Base-by-base conservation (phyloP, 148 eudicot species). In the Silene latifolia region DNA sequence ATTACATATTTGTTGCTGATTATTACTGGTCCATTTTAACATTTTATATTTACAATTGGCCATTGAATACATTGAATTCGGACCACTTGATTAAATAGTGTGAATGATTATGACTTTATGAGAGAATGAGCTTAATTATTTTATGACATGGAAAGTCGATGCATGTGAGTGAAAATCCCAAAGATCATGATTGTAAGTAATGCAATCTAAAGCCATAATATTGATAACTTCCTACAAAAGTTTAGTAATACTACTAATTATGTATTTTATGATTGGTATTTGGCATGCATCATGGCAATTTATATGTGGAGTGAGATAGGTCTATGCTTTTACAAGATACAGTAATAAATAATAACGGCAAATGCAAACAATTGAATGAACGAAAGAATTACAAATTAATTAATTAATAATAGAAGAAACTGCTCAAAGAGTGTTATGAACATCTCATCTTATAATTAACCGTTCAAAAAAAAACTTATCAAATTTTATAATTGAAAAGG, bases 131-230 rank as follows among this genome's bases (percentile, higher is more conserved):
- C 39, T 54, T 48, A 63, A 29, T 69, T 57, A 71, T 63, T 47
- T 32, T 48, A 62, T 71, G 75, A 63, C 63, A 71, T 77, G 63
- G 53, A 77, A 77, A 77, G 79, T 68, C n/a, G 42, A 58, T 51
- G 75, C 80, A 77, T 77, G 80, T 77, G 75, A 71, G 54, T 77
- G 47, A 71, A 71, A 77, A 77, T 77, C 80, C 25, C 21, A n/a
- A 71, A 63, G 75, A 77, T 63, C 60, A 77, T 77, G 75, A 77
- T 29, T 24, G 46, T 67, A 29, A 71, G 39, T 24, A 61, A 77
- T 62, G 79, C 69, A 70, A 77, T 77, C 80, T 77, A 51, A 47
- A 7, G 48, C 71, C 70, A 62, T 27, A 71, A 63, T 71, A 12
- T 19, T 51, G 3, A 53, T 77, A 13, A 63, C 75, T 60, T 69